A percentile compares a stretch with the other conserved stretches of the same genome.
Evolutionary conservation across 2,329 filamentous ascomycete species (phyloP).

Genomic region (Fusarium sp.): DNA sequence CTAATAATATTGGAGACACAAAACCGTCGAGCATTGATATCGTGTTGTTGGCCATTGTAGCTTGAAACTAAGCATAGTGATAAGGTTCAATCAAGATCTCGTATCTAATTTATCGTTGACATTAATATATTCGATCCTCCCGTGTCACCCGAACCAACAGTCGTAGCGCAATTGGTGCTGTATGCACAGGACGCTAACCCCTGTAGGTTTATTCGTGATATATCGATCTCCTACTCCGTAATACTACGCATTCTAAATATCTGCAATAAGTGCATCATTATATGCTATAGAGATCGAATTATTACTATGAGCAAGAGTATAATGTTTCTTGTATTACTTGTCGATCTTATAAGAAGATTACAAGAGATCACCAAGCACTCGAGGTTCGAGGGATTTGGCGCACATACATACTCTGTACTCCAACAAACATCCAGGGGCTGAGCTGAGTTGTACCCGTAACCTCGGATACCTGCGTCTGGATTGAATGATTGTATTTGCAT

Average conservation of each 20-base stretch:
- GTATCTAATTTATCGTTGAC: constrained; percentile 24
- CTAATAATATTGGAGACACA: background rate
- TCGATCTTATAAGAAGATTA: background rate
- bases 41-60: background rate
- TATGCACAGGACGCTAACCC: background rate
- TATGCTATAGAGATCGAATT: background rate
- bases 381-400: background rate
- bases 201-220: background rate
- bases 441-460: background rate
- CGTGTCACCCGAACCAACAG: background rate
- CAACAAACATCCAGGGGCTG: background rate
- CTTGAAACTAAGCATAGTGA: background rate
- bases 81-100: constrained; percentile 21
- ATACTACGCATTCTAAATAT: background rate
- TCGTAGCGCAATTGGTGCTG: background rate
- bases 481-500: background rate
- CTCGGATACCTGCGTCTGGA: background rate
- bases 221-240: background rate
- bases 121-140: constrained; percentile 4
- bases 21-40: background rate
- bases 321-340: background rate
- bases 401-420: background rate
- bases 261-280: background rate
- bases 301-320: background rate
- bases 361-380: background rate